Percentiles rank a stretch among this genome's conserved stretches.
These are phyloP conservation scores for Fusarium verrucosum DNA, from an alignment of 2,329 filamentous ascomycete genomes.

Conservation along the genomic window DNA sequence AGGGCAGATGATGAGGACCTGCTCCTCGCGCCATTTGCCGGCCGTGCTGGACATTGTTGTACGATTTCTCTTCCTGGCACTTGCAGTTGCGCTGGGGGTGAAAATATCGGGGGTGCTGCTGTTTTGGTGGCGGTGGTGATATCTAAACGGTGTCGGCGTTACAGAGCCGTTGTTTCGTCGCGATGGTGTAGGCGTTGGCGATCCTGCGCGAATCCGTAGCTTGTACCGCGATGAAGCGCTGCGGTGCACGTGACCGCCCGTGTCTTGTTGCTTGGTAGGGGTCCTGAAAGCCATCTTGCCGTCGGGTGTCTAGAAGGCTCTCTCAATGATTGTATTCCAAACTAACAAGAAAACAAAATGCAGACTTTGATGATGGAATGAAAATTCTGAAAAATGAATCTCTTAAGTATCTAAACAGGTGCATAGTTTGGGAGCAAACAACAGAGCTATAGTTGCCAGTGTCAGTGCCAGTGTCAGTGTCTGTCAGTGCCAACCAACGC, in stretches of 20 bases:
- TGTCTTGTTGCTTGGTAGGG: conserved; percentile 3
- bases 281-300: conserved; percentile 3
- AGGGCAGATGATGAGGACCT: conserved; percentile 76
- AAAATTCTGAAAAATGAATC: accelerated
- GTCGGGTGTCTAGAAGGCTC: not conserved
- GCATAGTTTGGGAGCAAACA: not conserved
- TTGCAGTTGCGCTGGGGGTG: not conserved
- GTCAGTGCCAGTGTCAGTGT: not conserved
- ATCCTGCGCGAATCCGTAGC: conserved; percentile 40
- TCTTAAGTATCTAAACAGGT: not conserved
- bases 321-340: not conserved
- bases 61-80: conserved; percentile 15
- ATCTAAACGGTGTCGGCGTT: conserved; percentile 15
- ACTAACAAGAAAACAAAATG: not conserved
- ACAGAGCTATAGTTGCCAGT: not conserved
- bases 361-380: not conserved
- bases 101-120: not conserved
- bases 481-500: not conserved
- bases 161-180: conserved; percentile 30
- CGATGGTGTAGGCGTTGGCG: conserved; percentile 35
- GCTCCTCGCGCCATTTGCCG: conserved; percentile 71
- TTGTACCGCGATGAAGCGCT: conserved; percentile 26
- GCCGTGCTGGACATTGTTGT: conserved; percentile 65
- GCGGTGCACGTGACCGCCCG: conserved; percentile 25
- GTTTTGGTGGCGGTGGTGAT: conserved; percentile 5